Evolutionary conservation across 768 basidiomycete genomes (phyloP), one percentile per base, ranked within the genome.

Genomic region (Kwoniella sp.): DNA sequence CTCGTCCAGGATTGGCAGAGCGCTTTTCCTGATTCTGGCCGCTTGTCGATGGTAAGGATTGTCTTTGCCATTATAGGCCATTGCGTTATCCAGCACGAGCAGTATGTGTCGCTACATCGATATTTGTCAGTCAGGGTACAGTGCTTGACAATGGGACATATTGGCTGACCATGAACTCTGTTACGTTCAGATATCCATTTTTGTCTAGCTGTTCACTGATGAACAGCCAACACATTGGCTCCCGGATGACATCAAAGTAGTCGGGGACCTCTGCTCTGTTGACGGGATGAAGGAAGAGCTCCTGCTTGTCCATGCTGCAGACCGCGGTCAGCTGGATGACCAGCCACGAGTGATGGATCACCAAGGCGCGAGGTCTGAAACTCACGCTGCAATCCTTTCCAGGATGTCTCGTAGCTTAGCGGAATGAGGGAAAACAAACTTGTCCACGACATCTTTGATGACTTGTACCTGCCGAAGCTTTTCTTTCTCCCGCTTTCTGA

Each of bases 151-250:
- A n/a, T n/a, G n/a, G n/a, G n/a, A n/a, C n/a, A n/a, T n/a, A n/a
- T n/a, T 14, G 15, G 55, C 64, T 37, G 38, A 73, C 83, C 39
- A 83, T 76, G 65, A 96, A 93, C 14, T 79, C 76, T 41, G 83
- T 83, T 36, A 90, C 73, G 22, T 79, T 78, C 10, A 77, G 69
- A 73, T 96, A 98, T 62, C 84, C 80, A 69, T 85, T 86, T n/a
- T 78, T 81, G 29, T 88, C 85, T 15, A 98, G 80, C 75, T 89
- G 96, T 64, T 85, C 80, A 57, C 85, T 82, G 80, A 98, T 93
- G 6, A 85, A 88, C 50, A 78, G 73, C 73, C 95, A 83, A 74
- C 93, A 89, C 91, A 98, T 96, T 3, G 95, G 95, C 51, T 83
- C 77, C 62, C 84, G 85, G 73, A 98, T 83, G 42, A 92, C 81